These are phyloP conservation scores for Jasminum sambac DNA, from an alignment of 257 asterid species.

Conservation along the genomic window DNA sequence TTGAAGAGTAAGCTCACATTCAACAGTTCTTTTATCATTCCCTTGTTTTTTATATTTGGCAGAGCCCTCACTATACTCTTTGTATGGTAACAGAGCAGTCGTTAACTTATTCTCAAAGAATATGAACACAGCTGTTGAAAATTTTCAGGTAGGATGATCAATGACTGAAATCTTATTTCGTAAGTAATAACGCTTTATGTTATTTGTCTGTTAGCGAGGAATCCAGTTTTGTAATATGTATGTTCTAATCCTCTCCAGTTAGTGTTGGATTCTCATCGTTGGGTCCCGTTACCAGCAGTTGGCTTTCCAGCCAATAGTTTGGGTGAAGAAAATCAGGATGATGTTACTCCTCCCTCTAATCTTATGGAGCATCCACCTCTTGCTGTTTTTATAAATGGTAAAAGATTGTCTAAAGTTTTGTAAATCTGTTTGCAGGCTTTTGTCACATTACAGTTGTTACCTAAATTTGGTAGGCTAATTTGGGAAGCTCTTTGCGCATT, in stretches of 20 bases:
- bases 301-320: slow-evolving; percentile 75
- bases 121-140: slow-evolving; percentile 85
- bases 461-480: not conserved
- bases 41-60: slow-evolving; percentile 17
- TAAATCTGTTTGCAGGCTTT: slow-evolving; percentile 8
- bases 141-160: slow-evolving; percentile 72
- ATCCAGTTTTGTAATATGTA: slow-evolving; percentile 27
- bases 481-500: not conserved
- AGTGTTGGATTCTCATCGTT: slow-evolving; percentile 85
- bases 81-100: slow-evolving; percentile 68
- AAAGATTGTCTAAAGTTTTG: slow-evolving; percentile 8
- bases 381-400: slow-evolving; percentile 87
- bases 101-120: slow-evolving; percentile 83
- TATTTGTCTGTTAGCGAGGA: slow-evolving; percentile 1
- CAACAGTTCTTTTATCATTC: slow-evolving; percentile 16
- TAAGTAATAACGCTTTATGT: slow-evolving; percentile 1
- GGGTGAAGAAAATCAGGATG: slow-evolving; percentile 80
- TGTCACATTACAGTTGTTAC: not conserved
- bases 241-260: slow-evolving; percentile 55
- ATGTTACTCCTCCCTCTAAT: slow-evolving; percentile 78
- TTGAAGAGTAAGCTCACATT: slow-evolving; percentile 75
- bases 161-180: not conserved
- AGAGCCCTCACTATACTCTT: slow-evolving; percentile 27
- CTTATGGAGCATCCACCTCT: slow-evolving; percentile 99
- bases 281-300: slow-evolving; percentile 81